Base-by-base conservation (phyloP, 83 land plant species). In the Picea abies region DNA sequence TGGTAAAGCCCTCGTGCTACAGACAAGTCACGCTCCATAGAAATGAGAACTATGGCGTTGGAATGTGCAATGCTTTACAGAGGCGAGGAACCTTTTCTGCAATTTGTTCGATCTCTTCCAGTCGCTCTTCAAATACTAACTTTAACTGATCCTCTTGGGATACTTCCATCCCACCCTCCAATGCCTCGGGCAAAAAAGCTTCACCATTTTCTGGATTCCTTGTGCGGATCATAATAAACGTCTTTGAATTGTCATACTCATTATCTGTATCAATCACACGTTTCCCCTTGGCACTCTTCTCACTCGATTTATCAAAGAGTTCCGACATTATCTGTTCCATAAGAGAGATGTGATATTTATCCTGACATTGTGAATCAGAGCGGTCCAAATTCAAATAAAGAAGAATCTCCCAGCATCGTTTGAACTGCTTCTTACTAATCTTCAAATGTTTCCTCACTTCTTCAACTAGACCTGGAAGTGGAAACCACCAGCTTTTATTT, bases 111-210 rank as follows among this genome's bases (percentile, higher is more conserved):
- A 98, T 90, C 80, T 94, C 96, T 39, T 88, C 82, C 66, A 96
- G 73, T 76, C 92, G 83, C 44, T 88, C 94, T 44, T 94, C 92
- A 9, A 98, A 86, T 35, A 96, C 72, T 79, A 86, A 84, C 81
- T 89, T 85, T 39, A 96, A 83, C 83, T 94, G 92, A 73, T 93
- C 86, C 60, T 91, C 98, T 73, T 85, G 90, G 25, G 83, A 85
- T 17, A 73, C 80, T 63, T 88, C 85, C 35, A 67, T 75, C 32
- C 76, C 89, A 25, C 82, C 85, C 47, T 82, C 76, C 26, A 86
- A 82, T 52, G 86, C 82, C 11, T 64, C 77, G 56, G 32, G 25
- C 23, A 63, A 66, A 77, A 32, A 63, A 25, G 22, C 29, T 29
- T 1, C 29, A 0, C 29, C 29, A 29, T 0, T 29, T 29, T 1